Evolutionary conservation across 345 rosid species (phyloP), one percentile per base, ranked within the genome.

Genomic region (Eucalyptus coolabah): DNA sequence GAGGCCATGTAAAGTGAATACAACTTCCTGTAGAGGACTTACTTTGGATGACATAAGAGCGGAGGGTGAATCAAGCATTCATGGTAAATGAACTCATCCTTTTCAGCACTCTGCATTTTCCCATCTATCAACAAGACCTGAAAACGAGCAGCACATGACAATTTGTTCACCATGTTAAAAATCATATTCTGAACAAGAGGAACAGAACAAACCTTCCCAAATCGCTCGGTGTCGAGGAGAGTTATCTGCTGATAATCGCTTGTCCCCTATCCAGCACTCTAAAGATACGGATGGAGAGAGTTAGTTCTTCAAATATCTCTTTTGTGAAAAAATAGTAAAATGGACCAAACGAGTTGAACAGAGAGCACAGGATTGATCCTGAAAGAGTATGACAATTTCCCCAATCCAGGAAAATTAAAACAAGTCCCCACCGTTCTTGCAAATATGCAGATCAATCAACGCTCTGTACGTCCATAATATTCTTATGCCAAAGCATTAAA

Each of bases 81-180:
- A 86, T 97, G 99, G 90, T 98, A 98, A 63, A 98, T 95, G 90
- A 98, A 98, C 90, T 98, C 99, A 83, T 98, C 99, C 86, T 92
- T 93, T 91, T 97, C 99, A 8, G 99, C 99, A 90, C 98, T 98
- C 94, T 98, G 99, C 98, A 98, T 97, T 93, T 98, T 98, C 53
- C 99, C 99, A 89, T 98, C 99, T 88, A 98, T 95, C 90, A 98
- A 97, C 92, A 98, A 91, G 42, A 96, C 98, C 99, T 97, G 81
- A 56, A 42, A 6, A 26, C 67, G 89, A 45, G 40, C 80, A 45
- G 12, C 54, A 44, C 83, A 69, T 86, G 21, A 45, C 40, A 47
- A 23, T 53, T 28, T 37, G 21, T 17, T 28, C 50, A 5, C 30
- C 16, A 7, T 37, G 50, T 45, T 16, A 11, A 34, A 8, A 14